These are phyloP conservation scores for Terfezia boudieri DNA, from an alignment of 495 filamentous ascomycete species.

Conservation along the genomic window DNA sequence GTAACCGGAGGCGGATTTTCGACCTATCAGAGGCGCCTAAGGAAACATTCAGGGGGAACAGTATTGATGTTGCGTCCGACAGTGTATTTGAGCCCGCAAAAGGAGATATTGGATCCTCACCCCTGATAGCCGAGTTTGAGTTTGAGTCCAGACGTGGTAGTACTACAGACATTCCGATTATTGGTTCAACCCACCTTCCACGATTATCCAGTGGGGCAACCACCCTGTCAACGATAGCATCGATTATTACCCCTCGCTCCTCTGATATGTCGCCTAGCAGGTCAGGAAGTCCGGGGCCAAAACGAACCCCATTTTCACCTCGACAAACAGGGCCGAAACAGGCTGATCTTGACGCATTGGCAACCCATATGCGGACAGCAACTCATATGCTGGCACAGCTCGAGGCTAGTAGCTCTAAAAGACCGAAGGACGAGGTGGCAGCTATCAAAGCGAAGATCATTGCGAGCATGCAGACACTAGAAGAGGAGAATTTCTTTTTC, in stretches of 20 bases:
- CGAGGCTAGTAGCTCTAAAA: slow-evolving; percentile 45
- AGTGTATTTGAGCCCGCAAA: slow-evolving; percentile 54
- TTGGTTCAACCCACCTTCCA: slow-evolving; percentile 19
- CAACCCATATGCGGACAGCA: slow-evolving; percentile 58
- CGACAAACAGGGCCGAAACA: not conserved
- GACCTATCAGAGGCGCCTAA: slow-evolving; percentile 36
- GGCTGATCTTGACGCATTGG: slow-evolving; percentile 44
- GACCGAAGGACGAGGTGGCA: slow-evolving; percentile 47
- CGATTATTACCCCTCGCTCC: slow-evolving; percentile 34
- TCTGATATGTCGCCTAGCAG: slow-evolving; percentile 32
- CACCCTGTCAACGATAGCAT: slow-evolving; percentile 26
- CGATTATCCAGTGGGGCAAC: slow-evolving; percentile 34
- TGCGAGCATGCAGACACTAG: slow-evolving; percentile 62
- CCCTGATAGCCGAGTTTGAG: slow-evolving; percentile 30
- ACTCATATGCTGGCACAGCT: slow-evolving; percentile 61
- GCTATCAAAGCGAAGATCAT: slow-evolving; percentile 58
- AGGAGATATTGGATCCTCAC: slow-evolving; percentile 47
- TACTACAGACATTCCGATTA: not conserved
- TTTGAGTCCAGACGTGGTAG: not conserved
- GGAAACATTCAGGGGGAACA: slow-evolving; percentile 20
- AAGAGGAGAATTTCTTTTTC: slow-evolving; percentile 50
- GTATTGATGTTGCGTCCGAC: slow-evolving; percentile 29
- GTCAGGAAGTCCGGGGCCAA: slow-evolving; percentile 34
- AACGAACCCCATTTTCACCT: slow-evolving; percentile 15
- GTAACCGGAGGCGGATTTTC: slow-evolving; percentile 39